A percentile compares a stretch with the other conserved stretches of the same genome.
Evolutionary conservation across 2,329 filamentous ascomycete species (phyloP).

Genomic region (Colletotrichum coccodes): DNA sequence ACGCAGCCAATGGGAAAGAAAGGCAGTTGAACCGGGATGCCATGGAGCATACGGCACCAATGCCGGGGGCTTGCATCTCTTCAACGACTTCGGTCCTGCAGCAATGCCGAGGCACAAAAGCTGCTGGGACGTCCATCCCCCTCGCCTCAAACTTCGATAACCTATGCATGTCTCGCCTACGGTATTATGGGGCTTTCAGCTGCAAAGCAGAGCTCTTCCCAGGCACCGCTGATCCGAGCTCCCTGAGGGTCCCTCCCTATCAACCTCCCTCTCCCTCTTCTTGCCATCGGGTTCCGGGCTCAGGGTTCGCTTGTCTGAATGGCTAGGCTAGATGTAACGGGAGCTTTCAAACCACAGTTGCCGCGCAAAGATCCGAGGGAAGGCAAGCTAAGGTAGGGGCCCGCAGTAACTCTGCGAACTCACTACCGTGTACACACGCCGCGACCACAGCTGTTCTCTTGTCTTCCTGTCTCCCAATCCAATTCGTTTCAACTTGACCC

Average conservation of each 20-base stretch:
- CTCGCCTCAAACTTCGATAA: neutral
- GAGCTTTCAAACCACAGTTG: neutral
- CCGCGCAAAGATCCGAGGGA: neutral
- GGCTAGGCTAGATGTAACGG: neutral
- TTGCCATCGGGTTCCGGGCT: too few species aligned
- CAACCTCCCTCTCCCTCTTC: neutral
- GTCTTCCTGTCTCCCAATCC: neutral
- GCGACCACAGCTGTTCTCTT: neutral
- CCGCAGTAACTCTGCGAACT: neutral
- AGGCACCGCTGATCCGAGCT: neutral
- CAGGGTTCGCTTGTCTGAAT: neutral
- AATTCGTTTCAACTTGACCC: constrained; percentile 3
- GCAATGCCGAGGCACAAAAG: constrained; percentile 18
- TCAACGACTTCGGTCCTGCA: neutral
- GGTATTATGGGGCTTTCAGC: constrained; percentile 11
- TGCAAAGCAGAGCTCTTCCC: neutral
- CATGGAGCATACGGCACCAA: neutral
- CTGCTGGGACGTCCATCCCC: neutral
- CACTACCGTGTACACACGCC: neutral
- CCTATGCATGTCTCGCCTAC: neutral
- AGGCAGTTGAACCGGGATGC: neutral
- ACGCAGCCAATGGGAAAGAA: neutral
- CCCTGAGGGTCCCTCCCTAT: neutral
- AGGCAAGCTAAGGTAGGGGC: neutral
- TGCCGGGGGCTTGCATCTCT: neutral